Percentiles rank a stretch among this genome's conserved stretches.
These are phyloP conservation scores for Kodamaea fungicola DNA, from an alignment of 1,139 yeast species.

Conservation along the genomic window DNA sequence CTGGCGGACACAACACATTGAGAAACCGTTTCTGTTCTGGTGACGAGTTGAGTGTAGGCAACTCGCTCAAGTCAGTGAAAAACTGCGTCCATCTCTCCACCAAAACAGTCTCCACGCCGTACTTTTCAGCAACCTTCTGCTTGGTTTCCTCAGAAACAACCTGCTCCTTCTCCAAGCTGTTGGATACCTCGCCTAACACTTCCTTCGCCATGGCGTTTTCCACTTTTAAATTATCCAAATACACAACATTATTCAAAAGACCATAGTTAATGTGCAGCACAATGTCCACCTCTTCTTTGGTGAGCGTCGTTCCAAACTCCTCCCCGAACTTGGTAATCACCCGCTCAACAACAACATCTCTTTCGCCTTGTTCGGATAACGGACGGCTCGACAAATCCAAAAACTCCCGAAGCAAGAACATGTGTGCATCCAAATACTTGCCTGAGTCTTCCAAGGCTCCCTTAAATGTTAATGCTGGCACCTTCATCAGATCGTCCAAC, in stretches of 20 bases:
- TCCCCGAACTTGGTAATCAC: constrained; percentile 21
- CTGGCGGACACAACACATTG: constrained; percentile 27
- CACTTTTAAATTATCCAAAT: constrained; percentile 29
- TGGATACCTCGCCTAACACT: constrained; percentile 18
- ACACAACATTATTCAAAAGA: constrained; percentile 28
- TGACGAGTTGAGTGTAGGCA: too few species aligned
- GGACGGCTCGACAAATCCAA: too few species aligned
- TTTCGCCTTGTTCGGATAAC: background rate
- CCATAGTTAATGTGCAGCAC: constrained; percentile 29
- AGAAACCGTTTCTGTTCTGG: too few species aligned
- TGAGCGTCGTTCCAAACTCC: constrained; percentile 15
- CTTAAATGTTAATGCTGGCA: too few species aligned
- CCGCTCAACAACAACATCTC: constrained; percentile 18
- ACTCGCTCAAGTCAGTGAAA: constrained; percentile 21
- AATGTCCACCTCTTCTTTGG: constrained; percentile 27
- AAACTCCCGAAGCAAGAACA: too few species aligned
- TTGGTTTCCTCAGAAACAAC: constrained; percentile 2
- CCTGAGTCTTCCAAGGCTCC: too few species aligned
- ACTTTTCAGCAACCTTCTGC: constrained; percentile 3
- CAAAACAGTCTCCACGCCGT: constrained; percentile 8
- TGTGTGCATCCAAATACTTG: too few species aligned
- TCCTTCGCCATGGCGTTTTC: constrained; percentile 22
- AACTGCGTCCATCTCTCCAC: constrained; percentile 31
- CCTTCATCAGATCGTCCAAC: too few species aligned
- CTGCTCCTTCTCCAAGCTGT: background rate